Conservation (phyloP, 192 early-diverging fungal genomes). For the Coemansia sp. region DNA sequence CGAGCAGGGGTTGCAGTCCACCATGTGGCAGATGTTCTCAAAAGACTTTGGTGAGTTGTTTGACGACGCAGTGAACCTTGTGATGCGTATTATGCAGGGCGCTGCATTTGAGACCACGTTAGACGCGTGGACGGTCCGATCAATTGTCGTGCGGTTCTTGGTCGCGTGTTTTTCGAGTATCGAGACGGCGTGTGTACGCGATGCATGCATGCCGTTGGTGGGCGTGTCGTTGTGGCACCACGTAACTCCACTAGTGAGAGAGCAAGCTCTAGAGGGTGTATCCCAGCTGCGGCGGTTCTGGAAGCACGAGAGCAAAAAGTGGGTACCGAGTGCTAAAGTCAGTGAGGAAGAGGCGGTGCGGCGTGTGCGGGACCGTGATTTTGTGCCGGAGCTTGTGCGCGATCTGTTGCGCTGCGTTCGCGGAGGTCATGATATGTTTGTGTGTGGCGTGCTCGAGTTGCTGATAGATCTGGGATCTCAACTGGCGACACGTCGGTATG, state of each 20-base stretch:
- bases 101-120: constrained; percentile 1
- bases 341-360: constrained; percentile 54
- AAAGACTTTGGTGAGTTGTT: constrained; percentile 16
- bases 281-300: constrained; percentile 67
- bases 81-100: constrained; percentile 23
- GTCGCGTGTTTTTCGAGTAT: constrained; percentile 82
- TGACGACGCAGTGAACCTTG: constrained; percentile 21
- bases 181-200: constrained; percentile 74
- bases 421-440: constrained; percentile 42
- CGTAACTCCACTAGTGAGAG: constrained; percentile 56
- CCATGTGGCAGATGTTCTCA: constrained; percentile 15
- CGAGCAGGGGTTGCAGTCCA: constrained; percentile 60
- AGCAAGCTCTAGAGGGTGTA: constrained; percentile 61
- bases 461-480: constrained; percentile 86
- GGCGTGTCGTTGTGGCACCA: constrained; percentile 75
- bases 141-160: constrained; percentile 70
- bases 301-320: constrained; percentile 62
- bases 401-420: not conserved
- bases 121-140: constrained; percentile 43
- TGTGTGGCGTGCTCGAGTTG: constrained; percentile 77
- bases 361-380: constrained; percentile 58
- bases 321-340: constrained; percentile 15
- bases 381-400: constrained; percentile 67
- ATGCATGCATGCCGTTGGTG: constrained; percentile 74
- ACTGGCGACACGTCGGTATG: constrained; percentile 87